Percentiles rank a stretch among this genome's conserved stretches.
phyloP scores from a whole-genome alignment of 2,329 filamentous ascomycete species.

The Sclerotinia trifoliorum region DNA sequence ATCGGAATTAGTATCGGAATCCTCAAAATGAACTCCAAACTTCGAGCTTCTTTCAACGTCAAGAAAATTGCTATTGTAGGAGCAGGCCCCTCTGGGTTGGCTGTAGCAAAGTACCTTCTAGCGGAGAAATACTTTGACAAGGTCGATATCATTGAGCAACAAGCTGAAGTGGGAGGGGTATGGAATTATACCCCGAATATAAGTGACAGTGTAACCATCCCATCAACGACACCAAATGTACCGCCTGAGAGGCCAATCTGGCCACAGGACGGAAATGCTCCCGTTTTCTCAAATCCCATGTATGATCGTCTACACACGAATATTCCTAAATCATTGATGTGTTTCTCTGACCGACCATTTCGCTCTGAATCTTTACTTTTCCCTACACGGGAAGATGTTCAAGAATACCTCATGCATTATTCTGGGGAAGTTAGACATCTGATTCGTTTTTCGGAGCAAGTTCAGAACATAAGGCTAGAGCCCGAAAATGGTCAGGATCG shows the following conservation, averaged over 20 bases:
- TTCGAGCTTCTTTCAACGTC: conserved; percentile 42
- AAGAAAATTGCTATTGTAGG: conserved; percentile 74
- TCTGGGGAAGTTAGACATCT: conserved; percentile 64
- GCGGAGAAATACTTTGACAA: conserved; percentile 68
- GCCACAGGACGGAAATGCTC: conserved; percentile 37
- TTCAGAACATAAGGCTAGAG: conserved; percentile 55
- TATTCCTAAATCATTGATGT: conserved; percentile 79
- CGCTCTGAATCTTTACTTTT: conserved; percentile 66
- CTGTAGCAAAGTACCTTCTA: conserved; percentile 75
- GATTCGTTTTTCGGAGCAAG: conserved; percentile 69
- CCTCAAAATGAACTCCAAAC: conserved; percentile 33
- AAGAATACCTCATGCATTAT: conserved; percentile 68
- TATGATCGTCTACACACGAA: conserved; percentile 85
- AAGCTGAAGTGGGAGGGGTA: conserved; percentile 71
- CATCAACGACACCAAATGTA: conserved; percentile 65
- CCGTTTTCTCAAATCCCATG: conserved; percentile 76
- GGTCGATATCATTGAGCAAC: conserved; percentile 81
- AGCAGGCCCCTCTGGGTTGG: conserved; percentile 76
- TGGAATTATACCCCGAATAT: conserved; percentile 71
- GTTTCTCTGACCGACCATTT: conserved; percentile 70
- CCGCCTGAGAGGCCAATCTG: conserved; percentile 63
- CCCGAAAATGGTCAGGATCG: conserved; percentile 40
- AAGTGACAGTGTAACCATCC: conserved; percentile 53
- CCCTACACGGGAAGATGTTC: conserved; percentile 68
- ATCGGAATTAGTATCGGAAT: background rate